Evolutionary conservation across 306 rosid species (phyloP), one percentile per base, ranked within the genome.

Genomic region (Adenanthera pavonina): DNA sequence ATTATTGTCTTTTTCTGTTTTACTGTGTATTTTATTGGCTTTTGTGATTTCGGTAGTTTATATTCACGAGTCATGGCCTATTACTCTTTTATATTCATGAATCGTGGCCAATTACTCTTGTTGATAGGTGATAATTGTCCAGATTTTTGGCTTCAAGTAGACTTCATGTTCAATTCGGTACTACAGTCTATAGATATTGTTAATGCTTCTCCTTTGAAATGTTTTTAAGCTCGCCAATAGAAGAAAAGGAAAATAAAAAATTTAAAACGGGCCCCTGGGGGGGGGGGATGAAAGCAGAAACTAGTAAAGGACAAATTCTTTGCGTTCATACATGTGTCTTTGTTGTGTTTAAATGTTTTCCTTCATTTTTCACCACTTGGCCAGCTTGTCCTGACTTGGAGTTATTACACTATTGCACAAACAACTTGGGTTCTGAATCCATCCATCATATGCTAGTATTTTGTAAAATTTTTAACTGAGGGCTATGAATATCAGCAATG

Each of bases 181-280:
- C 17, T 17, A 16, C 14, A 15, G 19, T 52, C 14, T 34, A 14
- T 20, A 25, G 40, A 30, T 76, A 25, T 73, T 67, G 25, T 53
- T 78, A 68, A 43, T 57, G 61, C 72, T 84, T 56, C 69, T 54
- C 20, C 65, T 78, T 40, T 8, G 47, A 12, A 80, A 41, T 70
- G 15, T 71, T 74, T 71, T 49, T 13, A 13, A 11, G 54, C 54
- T 49, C 17, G 13, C 54, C 54, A 12, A 49, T 12, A 13, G 54
- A 13, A 49, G 13, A 49, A 49, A 3, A 17, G 54, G 6, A 49
- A 1, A 3, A 13, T 2, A 49, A 2, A 17, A 3, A n/a, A n/a
- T n/a, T n/a, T n/a, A n/a, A n/a, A n/a, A n/a, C n/a, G n/a, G n/a
- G n/a, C n/a, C n/a, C n/a, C n/a, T n/a, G 17, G 16, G 3, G 2